phyloP scores from a whole-genome alignment of 2,329 filamentous ascomycete species.

The Plenodomus biglobosus region DNA sequence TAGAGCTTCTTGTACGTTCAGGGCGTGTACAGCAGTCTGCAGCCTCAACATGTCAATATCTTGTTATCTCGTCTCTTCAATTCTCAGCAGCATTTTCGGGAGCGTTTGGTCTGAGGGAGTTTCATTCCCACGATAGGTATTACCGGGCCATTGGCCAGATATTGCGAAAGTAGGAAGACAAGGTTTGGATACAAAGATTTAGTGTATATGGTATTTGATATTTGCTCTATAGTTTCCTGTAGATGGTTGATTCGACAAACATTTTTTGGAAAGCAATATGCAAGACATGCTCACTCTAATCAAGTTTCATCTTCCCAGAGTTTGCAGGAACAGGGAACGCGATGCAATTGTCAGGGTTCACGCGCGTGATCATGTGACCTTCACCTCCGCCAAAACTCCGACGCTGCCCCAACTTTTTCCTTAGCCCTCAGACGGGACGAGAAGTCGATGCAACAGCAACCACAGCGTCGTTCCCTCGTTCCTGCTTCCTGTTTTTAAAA shows the following conservation, averaged over 20 bases:
- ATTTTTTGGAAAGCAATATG: conserved; percentile 19
- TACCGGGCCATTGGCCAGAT: conserved; percentile 16
- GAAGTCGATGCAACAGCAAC: conserved; percentile 24
- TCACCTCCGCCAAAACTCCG: conserved; percentile 25
- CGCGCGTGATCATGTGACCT: conserved; percentile 24
- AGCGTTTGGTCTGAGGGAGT: conserved; percentile 34
- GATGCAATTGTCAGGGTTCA: background rate
- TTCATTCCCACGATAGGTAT: conserved; percentile 35
- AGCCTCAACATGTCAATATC: background rate
- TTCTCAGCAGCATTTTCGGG: conserved; percentile 41
- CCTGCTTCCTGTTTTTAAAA: conserved; percentile 14
- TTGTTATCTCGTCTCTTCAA: conserved; percentile 12
- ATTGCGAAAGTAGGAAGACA: conserved; percentile 6
- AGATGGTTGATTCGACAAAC: conserved; percentile 5
- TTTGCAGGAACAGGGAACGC: background rate
- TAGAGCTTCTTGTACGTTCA: background rate
- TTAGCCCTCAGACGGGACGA: background rate
- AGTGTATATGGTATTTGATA: conserved; percentile 11
- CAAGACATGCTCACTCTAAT: conserved; percentile 15
- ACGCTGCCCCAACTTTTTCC: conserved; percentile 33
- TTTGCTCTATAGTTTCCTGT: conserved; percentile 9
- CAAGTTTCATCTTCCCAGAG: background rate
- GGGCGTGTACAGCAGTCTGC: background rate
- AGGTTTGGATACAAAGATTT: conserved; percentile 24
- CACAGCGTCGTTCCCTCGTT: conserved; percentile 31